These are phyloP conservation scores for Drechslerella stenobrocha DNA, from an alignment of 2,329 filamentous ascomycete genomes.

Conservation along the genomic window DNA sequence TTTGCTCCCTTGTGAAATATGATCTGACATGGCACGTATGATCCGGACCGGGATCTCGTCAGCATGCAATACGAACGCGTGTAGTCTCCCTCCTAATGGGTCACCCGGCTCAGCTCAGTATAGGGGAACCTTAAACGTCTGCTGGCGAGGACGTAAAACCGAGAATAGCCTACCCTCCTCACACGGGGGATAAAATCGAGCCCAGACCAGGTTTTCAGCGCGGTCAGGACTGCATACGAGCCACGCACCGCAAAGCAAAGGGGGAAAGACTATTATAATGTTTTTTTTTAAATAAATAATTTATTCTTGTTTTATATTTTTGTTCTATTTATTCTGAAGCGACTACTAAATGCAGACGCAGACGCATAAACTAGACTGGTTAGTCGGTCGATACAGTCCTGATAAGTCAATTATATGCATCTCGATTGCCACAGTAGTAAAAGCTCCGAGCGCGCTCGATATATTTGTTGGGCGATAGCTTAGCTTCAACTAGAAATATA, in stretches of 20 bases:
- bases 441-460: constrained; percentile 30
- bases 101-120: constrained; percentile 22
- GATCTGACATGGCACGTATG: constrained; percentile 24
- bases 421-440: constrained; percentile 8
- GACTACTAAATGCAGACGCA: neutral
- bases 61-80: constrained; percentile 7
- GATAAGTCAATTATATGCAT: constrained; percentile 3
- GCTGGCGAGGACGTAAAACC: constrained; percentile 21
- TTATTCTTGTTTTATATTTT: constrained; percentile 18
- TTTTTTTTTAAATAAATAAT: too few relatives aligned
- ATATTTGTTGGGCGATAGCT: neutral
- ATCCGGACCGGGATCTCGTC: constrained; percentile 40
- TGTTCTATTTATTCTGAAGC: neutral
- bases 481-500: neutral
- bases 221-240: constrained; percentile 20
- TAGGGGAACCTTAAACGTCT: constrained; percentile 4
- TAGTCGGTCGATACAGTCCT: neutral
- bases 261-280: too few relatives aligned
- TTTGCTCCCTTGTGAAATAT: constrained; percentile 30
- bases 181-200: constrained; percentile 47
- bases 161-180: constrained; percentile 42
- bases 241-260: constrained; percentile 14
- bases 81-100: constrained; percentile 10
- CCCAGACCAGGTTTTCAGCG: constrained; percentile 48
- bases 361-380: neutral